Base-by-base conservation (phyloP, 371 early-diverging fungal genomes). In the Syncephalastrum racemosum region DNA sequence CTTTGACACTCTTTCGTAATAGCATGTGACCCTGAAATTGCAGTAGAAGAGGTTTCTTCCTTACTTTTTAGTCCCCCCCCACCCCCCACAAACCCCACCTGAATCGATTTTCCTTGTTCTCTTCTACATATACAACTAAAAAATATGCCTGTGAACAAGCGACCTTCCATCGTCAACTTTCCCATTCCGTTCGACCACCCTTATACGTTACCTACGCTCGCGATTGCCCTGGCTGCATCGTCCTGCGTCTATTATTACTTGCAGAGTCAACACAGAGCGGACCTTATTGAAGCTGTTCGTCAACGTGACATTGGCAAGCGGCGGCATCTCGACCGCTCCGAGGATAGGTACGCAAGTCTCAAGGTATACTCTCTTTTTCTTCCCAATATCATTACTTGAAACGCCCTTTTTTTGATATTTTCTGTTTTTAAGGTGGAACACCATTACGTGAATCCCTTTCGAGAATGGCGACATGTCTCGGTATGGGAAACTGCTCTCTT, bases 1-100 rank as follows among this genome's bases (percentile, higher is more conserved):
- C 40, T 73, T 96, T 66, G 98, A 97, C 62, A 86, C 75, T 4
- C 48, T 90, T 2, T 64, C 70, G 18, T 79, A 46, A 68, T 23
- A 31, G 36, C 36, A 31, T 31, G 36, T 31, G 36, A 31, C 36
- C 36, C 36, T 31, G 36, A 31, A 31, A 31, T 31, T 12, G 10
- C 12, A 31, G 36, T 31, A 31, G 36, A 31, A 31, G 36, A 31
- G 36, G 36, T 31, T 51, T 22, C 51, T 10, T 5, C 16, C 22
- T 14, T 18, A 39, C 27, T 40, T 40, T 51, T 19, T 19, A 19
- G 18, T 44, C 19, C 44, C 44, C 44, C 24, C 22, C 44, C 44
- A 12, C 22, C 27, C 10, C 36, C 36, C 36, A 5, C 6, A 8
- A 31, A 2, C 36, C 36, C 36, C 36, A 31, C 36, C 36, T 31